Conservation (phyloP, 306 rosid species). For the Datisca glomerata region DNA sequence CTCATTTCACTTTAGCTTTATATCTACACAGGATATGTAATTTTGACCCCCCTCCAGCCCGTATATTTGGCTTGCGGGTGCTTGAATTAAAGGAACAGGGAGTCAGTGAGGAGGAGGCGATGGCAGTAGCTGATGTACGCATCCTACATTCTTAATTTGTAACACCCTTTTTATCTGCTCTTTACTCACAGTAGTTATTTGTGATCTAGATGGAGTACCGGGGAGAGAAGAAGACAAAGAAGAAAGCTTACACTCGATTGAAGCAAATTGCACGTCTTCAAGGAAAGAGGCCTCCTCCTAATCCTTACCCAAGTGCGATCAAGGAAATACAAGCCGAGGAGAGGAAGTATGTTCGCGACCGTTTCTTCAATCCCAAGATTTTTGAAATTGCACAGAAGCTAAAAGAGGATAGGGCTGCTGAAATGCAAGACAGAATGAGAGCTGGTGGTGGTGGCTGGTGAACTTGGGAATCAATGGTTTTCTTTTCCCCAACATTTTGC, state of each 20-base stretch:
- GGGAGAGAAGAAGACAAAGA: slow-evolving; percentile 54
- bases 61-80: slow-evolving; percentile 54
- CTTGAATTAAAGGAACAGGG: slow-evolving; percentile 71
- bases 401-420: slow-evolving; percentile 29
- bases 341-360: slow-evolving; percentile 56
- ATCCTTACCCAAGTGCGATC: slow-evolving; percentile 68
- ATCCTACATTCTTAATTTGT: slow-evolving; percentile 2
- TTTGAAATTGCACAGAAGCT: slow-evolving; percentile 36
- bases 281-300: slow-evolving; percentile 75
- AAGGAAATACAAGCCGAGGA: slow-evolving; percentile 73
- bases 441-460: slow-evolving; percentile 13
- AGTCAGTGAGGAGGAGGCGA: slow-evolving; percentile 60
- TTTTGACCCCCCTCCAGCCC: slow-evolving; percentile 73
- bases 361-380: slow-evolving; percentile 54
- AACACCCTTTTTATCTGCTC: background rate
- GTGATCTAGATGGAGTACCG: slow-evolving; percentile 64
- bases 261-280: slow-evolving; percentile 60
- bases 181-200: slow-evolving; percentile 9
- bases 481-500: too few relatives aligned
- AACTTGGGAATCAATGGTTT: too few relatives aligned
- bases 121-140: slow-evolving; percentile 73
- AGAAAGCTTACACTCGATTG: slow-evolving; percentile 56
- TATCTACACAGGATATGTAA: slow-evolving; percentile 49
- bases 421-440: slow-evolving; percentile 26
- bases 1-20: slow-evolving; percentile 3